Evolutionary conservation across 768 basidiomycete genomes (phyloP).

Genomic region (Mycena latifolia): DNA sequence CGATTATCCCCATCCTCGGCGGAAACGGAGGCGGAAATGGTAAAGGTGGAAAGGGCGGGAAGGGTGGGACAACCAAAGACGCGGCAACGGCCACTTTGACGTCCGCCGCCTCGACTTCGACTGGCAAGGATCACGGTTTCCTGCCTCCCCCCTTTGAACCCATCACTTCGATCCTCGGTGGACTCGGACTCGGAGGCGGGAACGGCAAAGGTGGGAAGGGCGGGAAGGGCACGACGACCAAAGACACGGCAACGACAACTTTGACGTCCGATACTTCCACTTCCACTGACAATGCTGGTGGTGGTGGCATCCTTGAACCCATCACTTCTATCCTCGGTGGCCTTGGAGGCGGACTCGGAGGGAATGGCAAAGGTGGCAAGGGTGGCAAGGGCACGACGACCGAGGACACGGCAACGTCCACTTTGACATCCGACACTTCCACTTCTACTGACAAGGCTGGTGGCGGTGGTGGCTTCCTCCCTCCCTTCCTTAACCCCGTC

Average conservation of each 20-base stretch:
- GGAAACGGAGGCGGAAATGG: not conserved
- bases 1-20: slow-evolving; percentile 8
- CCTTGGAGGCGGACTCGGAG: no score
- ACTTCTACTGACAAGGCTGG: not conserved
- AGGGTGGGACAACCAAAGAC: not conserved
- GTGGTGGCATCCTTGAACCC: not conserved
- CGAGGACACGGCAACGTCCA: not conserved
- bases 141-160: not conserved
- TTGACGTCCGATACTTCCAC: not conserved
- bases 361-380: not conserved
- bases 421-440: not conserved
- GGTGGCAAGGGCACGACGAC: not conserved
- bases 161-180: slow-evolving; percentile 5
- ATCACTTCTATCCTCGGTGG: slow-evolving; percentile 2
- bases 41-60: not conserved
- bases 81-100: slow-evolving; percentile 5
- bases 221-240: not conserved
- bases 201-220: slow-evolving; percentile 1
- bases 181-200: not conserved
- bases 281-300: not conserved
- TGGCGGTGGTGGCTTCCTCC: not conserved
- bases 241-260: slow-evolving; percentile 6
- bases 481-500: not conserved
- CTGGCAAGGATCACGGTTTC: not conserved
- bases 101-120: not conserved